Base-by-base conservation (phyloP, 805 yeast genomes). In the Ogataea pignaliae region DNA sequence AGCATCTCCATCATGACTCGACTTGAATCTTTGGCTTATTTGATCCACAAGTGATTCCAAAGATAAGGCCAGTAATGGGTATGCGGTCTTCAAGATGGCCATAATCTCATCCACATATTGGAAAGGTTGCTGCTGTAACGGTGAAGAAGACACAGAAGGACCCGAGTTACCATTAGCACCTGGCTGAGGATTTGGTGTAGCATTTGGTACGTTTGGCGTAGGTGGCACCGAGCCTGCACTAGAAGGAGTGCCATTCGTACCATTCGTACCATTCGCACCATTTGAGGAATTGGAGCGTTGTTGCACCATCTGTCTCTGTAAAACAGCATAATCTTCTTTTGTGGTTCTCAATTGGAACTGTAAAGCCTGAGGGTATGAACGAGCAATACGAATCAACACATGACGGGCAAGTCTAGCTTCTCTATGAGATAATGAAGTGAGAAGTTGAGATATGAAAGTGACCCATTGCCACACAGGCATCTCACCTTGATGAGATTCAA, bases 381-480 rank as follows among this genome's bases (percentile, higher is more conserved):
- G 93, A 1, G 99, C 99, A 59, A 93, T 93, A 52, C 93, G 75
- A 42, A 89, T 85, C 60, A 93, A 73, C 36, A 93, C 85, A 55
- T 83, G 89, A 48, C 96, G 83, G 2, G 91, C 97, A 63, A 89
- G 73, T 44, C 79, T 76, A 0, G 97, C 98, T 61, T 93, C 98
- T 54, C 81, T 85, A 54, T 89, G 96, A 1, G 97, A 87, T 47
- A 93, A 71, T 0, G 96, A 83, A 0, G 97, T 84, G 53, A 93
- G 71, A 47, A 93, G 71, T 65, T 95, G 99, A 2, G 99, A 99
- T 53, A 93, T 89, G 57, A 85, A 93, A 0, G 98, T 88, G 37
- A 93, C 88, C 98, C 98, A 93, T 64, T 91, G 91, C 99, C 99
- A 93, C 2, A 91, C 96, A 4, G 99, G 99, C 35, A 88, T 88